A percentile compares a stretch with the other conserved stretches of the same genome.
Conservation (phyloP, 345 rosid genomes). For the Linum trigynum region DNA sequence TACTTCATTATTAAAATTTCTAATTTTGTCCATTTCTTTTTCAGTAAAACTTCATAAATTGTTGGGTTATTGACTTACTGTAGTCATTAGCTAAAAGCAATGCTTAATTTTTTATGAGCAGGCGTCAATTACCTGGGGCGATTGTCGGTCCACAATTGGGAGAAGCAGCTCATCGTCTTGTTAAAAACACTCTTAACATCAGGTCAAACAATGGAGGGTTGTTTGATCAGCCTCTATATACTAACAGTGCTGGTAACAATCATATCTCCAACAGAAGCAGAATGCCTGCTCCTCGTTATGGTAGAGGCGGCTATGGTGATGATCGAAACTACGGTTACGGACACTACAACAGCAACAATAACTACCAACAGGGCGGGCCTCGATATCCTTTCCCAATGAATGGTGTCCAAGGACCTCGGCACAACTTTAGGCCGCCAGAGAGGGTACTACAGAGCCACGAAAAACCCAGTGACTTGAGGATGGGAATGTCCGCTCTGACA, state of each 20-base stretch:
- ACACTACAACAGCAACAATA: conserved; percentile 35
- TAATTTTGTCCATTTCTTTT: too few relatives aligned
- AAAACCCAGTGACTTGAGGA: conserved; percentile 34
- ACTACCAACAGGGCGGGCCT: conserved; percentile 20
- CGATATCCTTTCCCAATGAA: conserved; percentile 33
- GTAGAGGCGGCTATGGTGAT: conserved; percentile 40
- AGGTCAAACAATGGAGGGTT: conserved; percentile 35
- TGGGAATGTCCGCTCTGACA: conserved; percentile 43
- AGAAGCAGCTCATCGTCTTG: conserved; percentile 96
- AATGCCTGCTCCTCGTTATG: conserved; percentile 46
- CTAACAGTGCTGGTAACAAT: conserved; percentile 31
- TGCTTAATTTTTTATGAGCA: conserved; percentile 18
- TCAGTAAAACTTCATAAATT: too few relatives aligned
- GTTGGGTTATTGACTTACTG: too few relatives aligned
- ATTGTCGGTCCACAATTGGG: conserved; percentile 64
- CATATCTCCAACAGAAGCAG: conserved; percentile 35
- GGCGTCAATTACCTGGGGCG: conserved; percentile 80
- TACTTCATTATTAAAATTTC: too few relatives aligned
- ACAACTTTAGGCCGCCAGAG: conserved; percentile 35
- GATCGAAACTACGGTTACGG: conserved; percentile 38
- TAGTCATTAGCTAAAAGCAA: too few relatives aligned
- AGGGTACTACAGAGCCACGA: conserved; percentile 36
- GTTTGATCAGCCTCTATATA: conserved; percentile 35
- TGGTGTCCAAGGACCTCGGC: conserved; percentile 37
- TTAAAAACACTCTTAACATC: conserved; percentile 78